phyloP scores from a whole-genome alignment of 2,329 filamentous ascomycete species.

The Aspergillus tubingensis region DNA sequence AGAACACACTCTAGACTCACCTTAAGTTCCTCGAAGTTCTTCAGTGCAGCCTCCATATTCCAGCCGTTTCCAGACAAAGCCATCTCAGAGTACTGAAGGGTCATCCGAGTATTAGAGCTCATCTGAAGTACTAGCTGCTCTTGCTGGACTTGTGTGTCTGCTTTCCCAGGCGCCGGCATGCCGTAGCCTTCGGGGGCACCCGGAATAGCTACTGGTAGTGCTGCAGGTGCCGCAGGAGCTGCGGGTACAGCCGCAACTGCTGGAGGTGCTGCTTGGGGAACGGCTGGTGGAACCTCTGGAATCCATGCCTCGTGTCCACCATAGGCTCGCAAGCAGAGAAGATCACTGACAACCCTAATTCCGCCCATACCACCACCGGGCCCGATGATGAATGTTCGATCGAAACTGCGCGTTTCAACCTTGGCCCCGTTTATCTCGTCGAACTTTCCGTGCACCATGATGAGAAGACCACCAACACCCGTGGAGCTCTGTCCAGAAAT shows the following conservation, averaged over 20 bases:
- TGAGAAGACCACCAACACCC: conserved; percentile 75
- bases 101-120: conserved; percentile 78
- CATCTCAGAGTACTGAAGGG: conserved; percentile 72
- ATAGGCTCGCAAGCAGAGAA: conserved; percentile 72
- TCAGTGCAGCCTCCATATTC: conserved; percentile 74
- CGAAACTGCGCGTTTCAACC: conserved; percentile 71
- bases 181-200: conserved; percentile 43
- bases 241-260: conserved; percentile 11
- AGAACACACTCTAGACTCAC: conserved; percentile 47
- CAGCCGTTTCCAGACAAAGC: conserved; percentile 78
- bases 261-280: conserved; percentile 41
- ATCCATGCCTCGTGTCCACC: conserved; percentile 57
- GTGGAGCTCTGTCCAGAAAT: conserved; percentile 61
- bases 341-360: conserved; percentile 77
- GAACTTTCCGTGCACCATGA: conserved; percentile 81
- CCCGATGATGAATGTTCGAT: conserved; percentile 76
- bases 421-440: conserved; percentile 68
- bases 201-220: conserved; percentile 26
- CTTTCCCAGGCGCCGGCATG: conserved; percentile 44
- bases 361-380: conserved; percentile 67
- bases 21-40: conserved; percentile 74
- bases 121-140: conserved; percentile 72
- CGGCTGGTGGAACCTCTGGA: conserved; percentile 37
- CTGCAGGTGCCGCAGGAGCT: conserved; percentile 10
- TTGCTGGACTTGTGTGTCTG: conserved; percentile 59